Evolutionary conservation across 441 rosid species (phyloP).

Genomic region (Biscutella laevigata): DNA sequence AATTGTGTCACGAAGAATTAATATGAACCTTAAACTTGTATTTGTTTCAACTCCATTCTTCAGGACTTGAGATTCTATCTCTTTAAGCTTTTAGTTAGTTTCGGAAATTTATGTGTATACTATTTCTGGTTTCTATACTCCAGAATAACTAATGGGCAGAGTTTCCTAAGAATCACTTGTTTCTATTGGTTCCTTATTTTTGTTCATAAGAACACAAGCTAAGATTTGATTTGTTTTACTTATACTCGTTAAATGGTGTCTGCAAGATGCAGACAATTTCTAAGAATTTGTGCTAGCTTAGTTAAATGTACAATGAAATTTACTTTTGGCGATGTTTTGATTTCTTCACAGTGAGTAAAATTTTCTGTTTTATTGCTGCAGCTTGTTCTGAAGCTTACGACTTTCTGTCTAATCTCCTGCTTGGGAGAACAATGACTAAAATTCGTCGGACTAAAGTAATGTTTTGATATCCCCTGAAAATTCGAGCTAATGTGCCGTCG

Average conservation of each 20-base stretch:
- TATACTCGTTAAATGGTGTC: background rate
- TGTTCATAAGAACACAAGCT: background rate
- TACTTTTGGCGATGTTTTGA: background rate
- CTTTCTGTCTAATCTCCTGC: background rate
- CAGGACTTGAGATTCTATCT: too few species aligned
- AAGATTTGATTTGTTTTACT: background rate
- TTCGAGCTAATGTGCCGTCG: background rate
- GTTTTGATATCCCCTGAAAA: background rate
- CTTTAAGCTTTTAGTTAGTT: too few species aligned
- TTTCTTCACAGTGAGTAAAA: background rate
- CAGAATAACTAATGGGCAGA: background rate
- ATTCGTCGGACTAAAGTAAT: conserved; percentile 10
- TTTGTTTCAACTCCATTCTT: too few species aligned
- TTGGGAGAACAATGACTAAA: conserved; percentile 16
- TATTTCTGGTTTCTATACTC: background rate
- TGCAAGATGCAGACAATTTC: background rate
- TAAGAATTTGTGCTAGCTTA: background rate
- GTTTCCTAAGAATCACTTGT: background rate
- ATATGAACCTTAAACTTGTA: background rate
- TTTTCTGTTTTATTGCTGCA: background rate
- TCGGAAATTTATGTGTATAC: too few species aligned
- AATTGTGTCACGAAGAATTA: too few species aligned
- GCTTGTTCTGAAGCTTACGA: conserved; percentile 5
- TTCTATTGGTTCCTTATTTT: background rate
- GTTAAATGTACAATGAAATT: background rate